Evolutionary conservation across 129 eudicot species (phyloP), one percentile per base, ranked within the genome.

Genomic region (Pulicaria dysenterica): DNA sequence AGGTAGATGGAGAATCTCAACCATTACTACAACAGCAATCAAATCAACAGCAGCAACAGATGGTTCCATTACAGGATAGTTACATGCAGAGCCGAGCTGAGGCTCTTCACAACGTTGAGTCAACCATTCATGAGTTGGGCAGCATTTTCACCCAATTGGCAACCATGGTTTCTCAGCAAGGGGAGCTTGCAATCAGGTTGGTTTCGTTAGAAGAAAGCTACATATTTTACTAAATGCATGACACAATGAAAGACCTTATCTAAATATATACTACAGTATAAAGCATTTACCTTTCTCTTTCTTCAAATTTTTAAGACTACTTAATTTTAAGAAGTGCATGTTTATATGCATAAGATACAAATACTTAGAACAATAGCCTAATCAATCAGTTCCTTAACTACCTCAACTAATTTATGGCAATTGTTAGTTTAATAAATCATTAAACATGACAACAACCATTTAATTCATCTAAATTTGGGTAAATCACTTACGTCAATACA

Each of bases 1-100:
- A 69, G 31, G 92, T 71, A 43, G 96, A 91, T 65, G 93, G 89
- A 57, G 96, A 91, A 76, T 80, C 96, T 64, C 93, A 91, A 76
- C 93, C 97, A 34, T 81, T 91, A 73, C 64, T 91, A 57, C 95
- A 91, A 59, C 88, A 85, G 65, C 90, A 90, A 69, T 90, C 82
- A 57, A 70, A 74, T 75, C 96, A 90, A 72, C 91, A 89, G 74
- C 93, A 85, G 63, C 97, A 91, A 63, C 82, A 83, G 77, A 48
- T 87, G 86, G 92, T 86, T 55, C 90, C 92, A 12, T 46, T 79
- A 78, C 97, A 91, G 65, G 97, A 91, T 79, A 86, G 77, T 75
- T 91, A 91, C 80, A 88, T 88, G 96, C 95, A 88, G 72, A 91
- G 97, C 77, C 83, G 96, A 83, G 97, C 96, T 8, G 96, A 88